Percentiles rank a stretch among this genome's conserved stretches.
phyloP scores from a whole-genome alignment of 1,139 yeast genomes.

The Pichia sp. region DNA sequence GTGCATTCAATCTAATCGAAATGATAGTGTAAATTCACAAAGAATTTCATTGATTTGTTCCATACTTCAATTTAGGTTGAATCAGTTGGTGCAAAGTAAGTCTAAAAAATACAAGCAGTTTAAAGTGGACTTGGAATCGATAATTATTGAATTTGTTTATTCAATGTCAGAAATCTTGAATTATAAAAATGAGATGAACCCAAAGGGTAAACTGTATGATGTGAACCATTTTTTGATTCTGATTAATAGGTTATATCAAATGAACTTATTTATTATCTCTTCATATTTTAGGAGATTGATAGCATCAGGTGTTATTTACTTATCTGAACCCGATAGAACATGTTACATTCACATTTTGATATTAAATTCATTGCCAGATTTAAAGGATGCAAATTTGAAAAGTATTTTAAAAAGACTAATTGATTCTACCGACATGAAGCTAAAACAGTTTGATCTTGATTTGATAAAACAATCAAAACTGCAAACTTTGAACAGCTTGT shows the following conservation, averaged over 20 bases:
- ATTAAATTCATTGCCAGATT: slow-evolving; percentile 45
- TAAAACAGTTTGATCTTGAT: neutral
- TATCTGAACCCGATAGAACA: slow-evolving; percentile 28
- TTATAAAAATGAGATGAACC: slow-evolving; percentile 4
- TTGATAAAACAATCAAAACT: neutral
- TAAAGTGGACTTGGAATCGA: slow-evolving; percentile 39
- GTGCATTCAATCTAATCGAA: slow-evolving; percentile 39
- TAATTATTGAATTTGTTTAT: slow-evolving; percentile 31
- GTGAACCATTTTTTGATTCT: slow-evolving; percentile 38
- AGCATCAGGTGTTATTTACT: slow-evolving; percentile 73
- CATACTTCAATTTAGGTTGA: slow-evolving; percentile 18
- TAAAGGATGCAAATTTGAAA: slow-evolving; percentile 43
- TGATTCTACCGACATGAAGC: slow-evolving; percentile 26
- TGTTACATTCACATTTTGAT: slow-evolving; percentile 41
- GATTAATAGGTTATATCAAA: slow-evolving; percentile 45
- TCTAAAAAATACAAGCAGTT: slow-evolving; percentile 24
- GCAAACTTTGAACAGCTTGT: neutral
- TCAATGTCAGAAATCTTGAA: slow-evolving; percentile 23
- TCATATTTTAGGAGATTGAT: slow-evolving; percentile 70
- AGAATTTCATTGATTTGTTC: slow-evolving; percentile 24
- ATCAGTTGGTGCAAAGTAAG: slow-evolving; percentile 19
- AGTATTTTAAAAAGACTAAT: slow-evolving; percentile 33
- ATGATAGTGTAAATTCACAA: slow-evolving; percentile 9
- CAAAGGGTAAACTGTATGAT: slow-evolving; percentile 19
- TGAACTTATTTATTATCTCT: slow-evolving; percentile 49